Conservation (phyloP, 202 grass and related monocot species). For the Tripidium arundinaceum region DNA sequence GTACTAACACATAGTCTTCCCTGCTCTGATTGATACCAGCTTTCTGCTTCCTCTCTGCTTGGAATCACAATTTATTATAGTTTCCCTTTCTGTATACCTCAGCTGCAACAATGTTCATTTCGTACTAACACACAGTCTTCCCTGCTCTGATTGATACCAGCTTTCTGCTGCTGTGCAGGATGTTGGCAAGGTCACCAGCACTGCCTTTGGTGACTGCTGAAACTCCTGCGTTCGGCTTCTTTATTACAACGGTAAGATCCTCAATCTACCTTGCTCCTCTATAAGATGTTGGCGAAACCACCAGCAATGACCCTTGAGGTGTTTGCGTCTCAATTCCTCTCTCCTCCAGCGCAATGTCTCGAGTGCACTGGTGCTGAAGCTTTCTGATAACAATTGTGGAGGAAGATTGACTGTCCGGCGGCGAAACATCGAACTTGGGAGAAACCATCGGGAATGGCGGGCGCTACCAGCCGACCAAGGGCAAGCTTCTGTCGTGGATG, state of each 20-base stretch:
- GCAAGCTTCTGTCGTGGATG: slow-evolving; percentile 36
- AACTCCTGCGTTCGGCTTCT: slow-evolving; percentile 31
- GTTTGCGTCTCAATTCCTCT: neutral
- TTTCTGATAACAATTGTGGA: slow-evolving; percentile 30
- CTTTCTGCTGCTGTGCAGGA: slow-evolving; percentile 16
- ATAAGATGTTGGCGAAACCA: neutral
- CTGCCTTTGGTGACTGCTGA: slow-evolving; percentile 30
- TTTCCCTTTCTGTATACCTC: neutral
- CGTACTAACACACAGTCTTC: neutral
- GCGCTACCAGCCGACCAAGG: slow-evolving; percentile 38
- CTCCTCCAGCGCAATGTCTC: slow-evolving; percentile 35
- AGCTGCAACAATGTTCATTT: neutral
- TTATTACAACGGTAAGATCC: slow-evolving; percentile 40
- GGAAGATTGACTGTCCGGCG: slow-evolving; percentile 17
- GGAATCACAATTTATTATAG: neutral
- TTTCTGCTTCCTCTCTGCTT: neutral
- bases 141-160: neutral
- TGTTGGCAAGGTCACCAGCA: slow-evolving; percentile 44
- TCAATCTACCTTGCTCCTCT: neutral
- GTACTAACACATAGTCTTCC: neutral
- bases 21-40: neutral
- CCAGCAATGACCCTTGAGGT: neutral
- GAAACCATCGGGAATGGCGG: slow-evolving; percentile 27
- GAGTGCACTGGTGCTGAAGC: neutral
- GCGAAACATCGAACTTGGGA: neutral